Percentiles rank a stretch among this genome's conserved stretches.
Conservation (phyloP, 352 stramenopile genomes). For the Lagenidium sp. region DNA sequence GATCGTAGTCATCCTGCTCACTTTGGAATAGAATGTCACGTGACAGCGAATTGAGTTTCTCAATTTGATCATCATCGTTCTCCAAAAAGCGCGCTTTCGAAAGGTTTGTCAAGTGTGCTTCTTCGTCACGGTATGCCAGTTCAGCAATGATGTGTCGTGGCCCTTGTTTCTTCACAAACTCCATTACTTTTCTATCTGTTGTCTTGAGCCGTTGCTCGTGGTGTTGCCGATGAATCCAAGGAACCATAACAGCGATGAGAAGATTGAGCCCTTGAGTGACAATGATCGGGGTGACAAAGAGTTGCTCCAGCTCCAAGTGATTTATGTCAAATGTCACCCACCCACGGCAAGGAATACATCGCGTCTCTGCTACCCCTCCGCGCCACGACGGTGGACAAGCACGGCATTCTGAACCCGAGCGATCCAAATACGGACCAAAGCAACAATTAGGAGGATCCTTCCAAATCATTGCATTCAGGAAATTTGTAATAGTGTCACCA, state of each 20-base stretch:
- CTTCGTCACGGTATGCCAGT: constrained; percentile 42
- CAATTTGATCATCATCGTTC: constrained; percentile 51
- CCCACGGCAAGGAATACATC: constrained; percentile 54
- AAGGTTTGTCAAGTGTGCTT: constrained; percentile 38
- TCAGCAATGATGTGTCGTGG: constrained; percentile 47
- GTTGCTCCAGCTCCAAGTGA: constrained; percentile 66
- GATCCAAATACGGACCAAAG: constrained; percentile 68
- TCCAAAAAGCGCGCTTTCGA: constrained; percentile 62
- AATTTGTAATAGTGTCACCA: constrained; percentile 76
- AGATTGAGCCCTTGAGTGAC: constrained; percentile 71
- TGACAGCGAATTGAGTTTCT: constrained; percentile 55
- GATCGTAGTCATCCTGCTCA: constrained; percentile 70
- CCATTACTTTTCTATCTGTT: constrained; percentile 49
- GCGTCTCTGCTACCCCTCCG: constrained; percentile 17
- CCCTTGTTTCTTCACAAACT: constrained; percentile 56
- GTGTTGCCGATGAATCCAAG: constrained; percentile 66
- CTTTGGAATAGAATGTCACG: constrained; percentile 69
- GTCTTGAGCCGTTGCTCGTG: constrained; percentile 49
- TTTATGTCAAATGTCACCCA: constrained; percentile 81
- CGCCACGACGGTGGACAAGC: constrained; percentile 56
- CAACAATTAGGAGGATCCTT: constrained; percentile 75
- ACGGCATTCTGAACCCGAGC: constrained; percentile 28
- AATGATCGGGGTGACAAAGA: constrained; percentile 80
- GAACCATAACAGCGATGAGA: constrained; percentile 56
- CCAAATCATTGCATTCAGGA: constrained; percentile 67